Base-by-base conservation (phyloP, 345 rosid species). In the Draba incana region DNA sequence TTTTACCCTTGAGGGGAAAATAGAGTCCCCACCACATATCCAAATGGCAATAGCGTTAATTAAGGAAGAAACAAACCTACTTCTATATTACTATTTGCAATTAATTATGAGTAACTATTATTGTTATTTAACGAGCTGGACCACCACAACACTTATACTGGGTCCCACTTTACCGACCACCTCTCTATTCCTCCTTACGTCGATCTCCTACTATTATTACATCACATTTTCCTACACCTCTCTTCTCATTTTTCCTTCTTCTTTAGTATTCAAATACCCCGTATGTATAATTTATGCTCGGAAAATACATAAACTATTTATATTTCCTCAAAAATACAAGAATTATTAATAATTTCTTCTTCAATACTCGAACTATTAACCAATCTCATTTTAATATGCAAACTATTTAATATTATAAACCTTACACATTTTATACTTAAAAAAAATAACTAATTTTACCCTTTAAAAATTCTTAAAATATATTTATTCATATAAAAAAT, bases 21-120 rank as follows among this genome's bases (percentile, higher is more conserved):
- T 5, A 45, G 6, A 71, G 71, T 57, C 64, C 57, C 75, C 57
- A 71, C 76, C 70, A 57, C 35, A 69, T 10, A 74, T 66, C 31
- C n/a, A 61, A 62, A 68, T 59, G 77, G 72, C 77, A 59, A 68
- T 55, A 41, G 64, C 78, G 78, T 75, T 54, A 68, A 75, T 62
- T 68, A 67, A 74, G 73, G 73, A 68, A 74, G 38, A 13, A 67
- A 61, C 64, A 74, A 60, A 74, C 63, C 78, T 74, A 51, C 57
- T 68, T 58, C 69, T 14, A 12, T 62, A 62, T 38, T 63, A 57
- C 5, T 57, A 46, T 27, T 47, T 24, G 4, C 15, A 3, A 27
- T 12, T 59, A 30, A 20, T 43, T 61, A 62, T 10, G 38, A 60
- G 7, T 15, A 45, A 48, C 31, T 51, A 20, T 20, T 20, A 20